Conservation (phyloP, 1,284 basidiomycete genomes). For the Apiotrichum veenhuisii region DNA sequence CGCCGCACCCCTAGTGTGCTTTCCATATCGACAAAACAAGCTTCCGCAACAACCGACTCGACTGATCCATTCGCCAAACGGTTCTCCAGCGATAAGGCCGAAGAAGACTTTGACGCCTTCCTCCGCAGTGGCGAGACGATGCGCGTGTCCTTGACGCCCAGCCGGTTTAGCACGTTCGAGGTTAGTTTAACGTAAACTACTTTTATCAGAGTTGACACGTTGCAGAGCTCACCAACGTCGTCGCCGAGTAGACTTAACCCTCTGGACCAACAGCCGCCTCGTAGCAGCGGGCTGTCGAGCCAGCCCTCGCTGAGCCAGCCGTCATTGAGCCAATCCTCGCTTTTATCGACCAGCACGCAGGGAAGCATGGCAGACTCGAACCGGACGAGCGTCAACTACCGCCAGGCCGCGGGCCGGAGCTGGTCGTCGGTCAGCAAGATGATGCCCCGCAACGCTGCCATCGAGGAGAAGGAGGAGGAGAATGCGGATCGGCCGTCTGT, state of each 20-base stretch:
- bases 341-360: slow-evolving; percentile 13
- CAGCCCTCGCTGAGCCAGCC: slow-evolving; percentile 1
- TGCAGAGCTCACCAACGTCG: slow-evolving; percentile 8
- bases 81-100: slow-evolving; percentile 24
- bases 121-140: slow-evolving; percentile 81
- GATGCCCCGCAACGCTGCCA: slow-evolving; percentile 28
- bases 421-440: slow-evolving; percentile 9
- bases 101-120: slow-evolving; percentile 80
- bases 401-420: slow-evolving; percentile 12
- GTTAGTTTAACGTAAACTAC: slow-evolving; percentile 51
- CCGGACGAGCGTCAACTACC: slow-evolving; percentile 9
- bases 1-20: slow-evolving; percentile 29
- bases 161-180: slow-evolving; percentile 83
- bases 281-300: neutral
- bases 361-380: slow-evolving; percentile 6
- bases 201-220: neutral
- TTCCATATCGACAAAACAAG: slow-evolving; percentile 25
- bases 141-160: slow-evolving; percentile 92
- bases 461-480: slow-evolving; percentile 38
- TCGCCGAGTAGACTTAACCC: neutral
- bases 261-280: neutral
- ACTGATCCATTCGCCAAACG: neutral
- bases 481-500: slow-evolving; percentile 5
- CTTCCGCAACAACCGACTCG: slow-evolving; percentile 15
- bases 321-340: slow-evolving; percentile 18